Base-by-base conservation (phyloP, 2,329 filamentous ascomycete genomes). In the Scedosporium boydii region DNA sequence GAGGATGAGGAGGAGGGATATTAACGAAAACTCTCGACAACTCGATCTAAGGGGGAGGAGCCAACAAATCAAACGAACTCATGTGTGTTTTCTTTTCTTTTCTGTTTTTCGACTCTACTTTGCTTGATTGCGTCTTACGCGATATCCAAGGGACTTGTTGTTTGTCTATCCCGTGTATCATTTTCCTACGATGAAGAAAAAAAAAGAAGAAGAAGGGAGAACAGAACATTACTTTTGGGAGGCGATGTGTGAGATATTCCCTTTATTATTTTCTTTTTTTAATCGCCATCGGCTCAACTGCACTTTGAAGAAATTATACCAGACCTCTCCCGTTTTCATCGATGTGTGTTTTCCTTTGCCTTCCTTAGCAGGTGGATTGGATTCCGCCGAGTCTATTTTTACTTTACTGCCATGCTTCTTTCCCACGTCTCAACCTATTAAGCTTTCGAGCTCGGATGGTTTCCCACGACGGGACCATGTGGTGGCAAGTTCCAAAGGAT, bases 1-100 rank as follows among this genome's bases (percentile, higher is more conserved):
- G 88, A 91, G 71, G 90, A 93, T 67, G 78, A 81, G 0, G 78
- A 91, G 42, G 93, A 93, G 66, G 64, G 60, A 34, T 65, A 61
- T 42, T 61, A 61, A 51, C 21, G 23, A 21, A 27, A 27, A 21
- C 14, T 21, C 18, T 55, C 23, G 14, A 10, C 51, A 10, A 23
- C 14, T 29, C 12, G 18, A 14, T 23, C 51, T 27, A 48, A 18
- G n/a, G 44, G 44, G 44, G 21, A 21, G 44, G 44, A 38, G 46
- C 9, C 18, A 51, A 51, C 21, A 23, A 51, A 23, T 10, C n/a
- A 51, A 51, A 51, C 46, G 46, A 51, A 7, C 46, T 18, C 21
- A 23, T 51, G n/a, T 51, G n/a, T 23, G n/a, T 21, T 51, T 23
- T 51, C 14, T 38, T 23, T 58, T 58, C n/a, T 58, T 21, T n/a